Conservation (phyloP, 2,329 filamentous ascomycete species). For the Parascedosporium putredinis region DNA sequence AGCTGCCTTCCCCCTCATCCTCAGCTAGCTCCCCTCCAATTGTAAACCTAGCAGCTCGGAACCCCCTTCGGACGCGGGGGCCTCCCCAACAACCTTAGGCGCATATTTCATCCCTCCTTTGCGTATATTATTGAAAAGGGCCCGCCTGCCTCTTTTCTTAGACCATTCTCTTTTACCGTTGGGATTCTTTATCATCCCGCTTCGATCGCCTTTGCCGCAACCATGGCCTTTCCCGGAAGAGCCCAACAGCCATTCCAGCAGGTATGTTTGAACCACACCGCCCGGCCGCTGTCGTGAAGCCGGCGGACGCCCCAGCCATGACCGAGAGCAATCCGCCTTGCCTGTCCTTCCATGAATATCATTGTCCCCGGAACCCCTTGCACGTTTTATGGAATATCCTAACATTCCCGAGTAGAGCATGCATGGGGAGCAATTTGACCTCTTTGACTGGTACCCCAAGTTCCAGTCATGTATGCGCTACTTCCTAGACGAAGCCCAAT, state of each 20-base stretch:
- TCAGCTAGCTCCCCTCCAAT: not conserved
- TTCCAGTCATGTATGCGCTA: slow-evolving; percentile 85
- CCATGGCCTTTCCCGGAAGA: not conserved
- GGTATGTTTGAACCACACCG: not conserved
- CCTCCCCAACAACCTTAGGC: not conserved
- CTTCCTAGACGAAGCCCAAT: slow-evolving; percentile 85
- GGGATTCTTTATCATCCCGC: not conserved
- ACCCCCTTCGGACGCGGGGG: not conserved
- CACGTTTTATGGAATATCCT: no score
- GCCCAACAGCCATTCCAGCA: slow-evolving; percentile 1
- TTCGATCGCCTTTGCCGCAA: not conserved
- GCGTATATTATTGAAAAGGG: not conserved
- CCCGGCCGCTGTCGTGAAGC: not conserved
- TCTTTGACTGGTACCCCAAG: slow-evolving; percentile 86
- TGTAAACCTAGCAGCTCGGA: not conserved
- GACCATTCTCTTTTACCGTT: not conserved
- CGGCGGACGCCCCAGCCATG: no score
- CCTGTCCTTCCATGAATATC: no score
- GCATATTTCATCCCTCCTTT: not conserved
- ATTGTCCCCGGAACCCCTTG: no score
- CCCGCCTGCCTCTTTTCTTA: not conserved
- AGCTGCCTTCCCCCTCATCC: not conserved
- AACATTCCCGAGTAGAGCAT: not conserved
- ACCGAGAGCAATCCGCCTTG: no score
- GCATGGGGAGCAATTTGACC: slow-evolving; percentile 37